A percentile compares a stretch with the other conserved stretches of the same genome.
phyloP scores from a whole-genome alignment of 2,329 filamentous ascomycete species.

The Neonectria neomacrospora region DNA sequence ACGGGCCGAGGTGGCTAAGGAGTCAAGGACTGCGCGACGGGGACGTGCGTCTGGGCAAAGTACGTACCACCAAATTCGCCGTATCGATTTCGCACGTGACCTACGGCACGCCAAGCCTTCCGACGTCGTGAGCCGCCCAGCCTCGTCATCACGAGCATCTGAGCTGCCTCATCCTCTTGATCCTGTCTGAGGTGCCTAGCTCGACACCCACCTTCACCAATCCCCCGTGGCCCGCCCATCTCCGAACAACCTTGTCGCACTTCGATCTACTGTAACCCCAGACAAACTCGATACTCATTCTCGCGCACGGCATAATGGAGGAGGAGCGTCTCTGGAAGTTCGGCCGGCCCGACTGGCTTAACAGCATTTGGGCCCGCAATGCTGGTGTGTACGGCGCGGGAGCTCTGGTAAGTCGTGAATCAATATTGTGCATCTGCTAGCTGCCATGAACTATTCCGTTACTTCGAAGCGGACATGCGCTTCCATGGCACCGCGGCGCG shows the following conservation, averaged over 20 bases:
- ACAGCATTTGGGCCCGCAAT: constrained; percentile 71
- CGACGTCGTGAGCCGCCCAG: constrained; percentile 27
- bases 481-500: constrained; percentile 1
- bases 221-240: constrained; percentile 25
- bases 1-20: background rate
- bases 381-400: constrained; percentile 72
- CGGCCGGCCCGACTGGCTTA: constrained; percentile 73
- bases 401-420: constrained; percentile 64
- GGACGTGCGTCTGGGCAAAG: background rate
- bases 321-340: constrained; percentile 77
- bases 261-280: background rate
- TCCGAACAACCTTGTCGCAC: constrained; percentile 14
- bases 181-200: constrained; percentile 22
- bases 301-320: constrained; percentile 57
- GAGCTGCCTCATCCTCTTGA: constrained; percentile 19
- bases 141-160: constrained; percentile 45
- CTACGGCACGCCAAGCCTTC: constrained; percentile 20
- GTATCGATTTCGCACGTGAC: constrained; percentile 32
- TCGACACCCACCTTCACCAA: constrained; percentile 27
- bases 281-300: background rate
- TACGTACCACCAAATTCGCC: background rate
- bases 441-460: background rate
- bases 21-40: no score
- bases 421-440: constrained; percentile 1
- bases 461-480: background rate